Evolutionary conservation across 768 basidiomycete species (phyloP).

Genomic region (Pholiota microspora): DNA sequence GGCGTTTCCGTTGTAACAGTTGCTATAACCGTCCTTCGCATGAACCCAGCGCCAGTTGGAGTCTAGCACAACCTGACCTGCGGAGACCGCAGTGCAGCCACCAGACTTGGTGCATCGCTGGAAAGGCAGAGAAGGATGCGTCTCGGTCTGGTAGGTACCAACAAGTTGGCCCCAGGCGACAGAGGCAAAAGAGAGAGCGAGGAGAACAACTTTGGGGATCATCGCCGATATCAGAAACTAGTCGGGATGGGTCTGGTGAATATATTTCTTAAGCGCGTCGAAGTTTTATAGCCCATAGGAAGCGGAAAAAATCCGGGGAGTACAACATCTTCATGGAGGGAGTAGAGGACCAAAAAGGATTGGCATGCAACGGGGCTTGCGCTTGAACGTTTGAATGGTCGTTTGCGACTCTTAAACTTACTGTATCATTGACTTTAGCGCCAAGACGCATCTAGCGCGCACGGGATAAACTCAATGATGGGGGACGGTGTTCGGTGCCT

Average conservation of each 20-base stretch:
- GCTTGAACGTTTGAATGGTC: no score
- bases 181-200: constrained; percentile 31
- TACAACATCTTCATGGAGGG: background rate
- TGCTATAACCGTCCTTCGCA: constrained; percentile 30
- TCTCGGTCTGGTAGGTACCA: constrained; percentile 46
- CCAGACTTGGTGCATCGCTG: constrained; percentile 44
- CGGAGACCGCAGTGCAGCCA: constrained; percentile 30
- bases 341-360: background rate
- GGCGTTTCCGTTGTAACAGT: constrained; percentile 56
- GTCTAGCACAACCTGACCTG: constrained; percentile 42
- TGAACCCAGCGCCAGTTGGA: constrained; percentile 55
- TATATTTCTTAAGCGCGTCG: background rate
- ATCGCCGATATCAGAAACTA: constrained; percentile 18
- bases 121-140: constrained; percentile 43
- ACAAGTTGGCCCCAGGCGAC: constrained; percentile 46
- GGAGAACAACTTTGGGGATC: constrained; percentile 33
- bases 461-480: background rate
- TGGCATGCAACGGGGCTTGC: no score
- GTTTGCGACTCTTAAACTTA: no score
- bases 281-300: constrained; percentile 1
- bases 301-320: constrained; percentile 6
- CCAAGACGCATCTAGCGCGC: background rate
- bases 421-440: no score
- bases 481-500: no score
- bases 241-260: constrained; percentile 4